Percentiles rank a stretch among this genome's conserved stretches.
phyloP scores from a whole-genome alignment of 2,329 filamentous ascomycete species.

The Hypoxylon sp. region DNA sequence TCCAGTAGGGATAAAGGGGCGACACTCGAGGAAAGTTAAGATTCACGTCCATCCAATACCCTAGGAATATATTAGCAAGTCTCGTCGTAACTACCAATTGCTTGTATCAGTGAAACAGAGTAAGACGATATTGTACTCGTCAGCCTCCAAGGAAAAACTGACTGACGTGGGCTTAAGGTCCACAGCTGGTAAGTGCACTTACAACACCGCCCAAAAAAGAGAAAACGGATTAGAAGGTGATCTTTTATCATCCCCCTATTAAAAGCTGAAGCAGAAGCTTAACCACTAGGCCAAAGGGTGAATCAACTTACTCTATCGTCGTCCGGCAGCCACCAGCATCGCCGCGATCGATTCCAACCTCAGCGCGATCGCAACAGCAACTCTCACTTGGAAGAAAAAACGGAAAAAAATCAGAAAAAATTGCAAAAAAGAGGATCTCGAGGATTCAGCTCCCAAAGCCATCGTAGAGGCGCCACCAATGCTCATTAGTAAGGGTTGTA shows the following conservation, averaged over 20 bases:
- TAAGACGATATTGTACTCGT: too few species aligned
- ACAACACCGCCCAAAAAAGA: too few species aligned
- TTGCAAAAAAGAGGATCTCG: background rate
- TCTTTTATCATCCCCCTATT: background rate
- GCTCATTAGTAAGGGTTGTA: background rate
- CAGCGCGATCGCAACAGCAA: background rate
- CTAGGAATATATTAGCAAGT: too few species aligned
- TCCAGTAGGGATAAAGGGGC: background rate
- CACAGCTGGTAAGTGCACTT: too few species aligned
- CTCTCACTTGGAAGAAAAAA: background rate
- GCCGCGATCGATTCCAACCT: background rate
- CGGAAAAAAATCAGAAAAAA: background rate
- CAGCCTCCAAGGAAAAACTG: too few species aligned
- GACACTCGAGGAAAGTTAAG: background rate
- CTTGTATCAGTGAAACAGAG: too few species aligned
- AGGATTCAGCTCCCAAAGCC: background rate
- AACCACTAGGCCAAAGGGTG: background rate
- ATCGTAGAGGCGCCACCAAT: background rate
- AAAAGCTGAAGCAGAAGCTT: background rate
- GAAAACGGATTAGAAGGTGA: too few species aligned
- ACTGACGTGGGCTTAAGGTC: too few species aligned
- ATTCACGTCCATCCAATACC: too few species aligned
- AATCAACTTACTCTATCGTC: background rate
- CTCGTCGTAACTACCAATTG: too few species aligned
- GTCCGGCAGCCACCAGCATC: background rate